phyloP scores from a whole-genome alignment of 176 grass and related monocot species.

The Cocos nucifera region DNA sequence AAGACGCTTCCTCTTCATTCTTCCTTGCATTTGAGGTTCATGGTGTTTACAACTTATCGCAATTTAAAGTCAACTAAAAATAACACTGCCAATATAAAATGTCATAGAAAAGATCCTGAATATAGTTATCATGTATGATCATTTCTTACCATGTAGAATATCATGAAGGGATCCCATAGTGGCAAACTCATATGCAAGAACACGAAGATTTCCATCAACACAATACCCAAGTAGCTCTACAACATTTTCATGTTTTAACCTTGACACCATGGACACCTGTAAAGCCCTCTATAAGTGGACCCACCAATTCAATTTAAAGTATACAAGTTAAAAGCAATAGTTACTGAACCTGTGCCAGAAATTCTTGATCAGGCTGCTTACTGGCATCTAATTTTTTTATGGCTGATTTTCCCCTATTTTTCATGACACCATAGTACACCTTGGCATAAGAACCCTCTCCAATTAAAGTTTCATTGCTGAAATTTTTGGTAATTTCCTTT shows the following conservation, averaged over 20 bases:
- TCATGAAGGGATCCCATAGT: conserved; percentile 17
- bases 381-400: conserved; percentile 27
- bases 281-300: not conserved
- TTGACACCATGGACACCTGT: conserved; percentile 18
- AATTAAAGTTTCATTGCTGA: conserved; percentile 23
- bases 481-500: conserved; percentile 24
- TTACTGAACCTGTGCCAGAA: conserved; percentile 12
- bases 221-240: conserved; percentile 10
- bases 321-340: not conserved
- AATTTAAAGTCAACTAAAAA: too few species aligned
- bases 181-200: conserved; percentile 15
- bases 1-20: too few species aligned
- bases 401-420: conserved; percentile 12
- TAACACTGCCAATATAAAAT: too few species aligned
- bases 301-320: not conserved
- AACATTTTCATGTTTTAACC: conserved; percentile 18
- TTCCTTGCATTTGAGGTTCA: too few species aligned
- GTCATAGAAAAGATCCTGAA: too few species aligned
- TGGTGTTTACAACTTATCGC: too few species aligned
- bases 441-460: conserved; percentile 21
- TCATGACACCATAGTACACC: conserved; percentile 25
- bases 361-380: conserved; percentile 36
- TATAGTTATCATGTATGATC: too few species aligned
- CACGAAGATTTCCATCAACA: conserved; percentile 11
- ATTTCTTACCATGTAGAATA: conserved; percentile 15